A percentile compares a stretch with the other conserved stretches of the same genome.
Evolutionary conservation across 73 alveolate species (phyloP).

Genomic region (Halteria grandinella): DNA sequence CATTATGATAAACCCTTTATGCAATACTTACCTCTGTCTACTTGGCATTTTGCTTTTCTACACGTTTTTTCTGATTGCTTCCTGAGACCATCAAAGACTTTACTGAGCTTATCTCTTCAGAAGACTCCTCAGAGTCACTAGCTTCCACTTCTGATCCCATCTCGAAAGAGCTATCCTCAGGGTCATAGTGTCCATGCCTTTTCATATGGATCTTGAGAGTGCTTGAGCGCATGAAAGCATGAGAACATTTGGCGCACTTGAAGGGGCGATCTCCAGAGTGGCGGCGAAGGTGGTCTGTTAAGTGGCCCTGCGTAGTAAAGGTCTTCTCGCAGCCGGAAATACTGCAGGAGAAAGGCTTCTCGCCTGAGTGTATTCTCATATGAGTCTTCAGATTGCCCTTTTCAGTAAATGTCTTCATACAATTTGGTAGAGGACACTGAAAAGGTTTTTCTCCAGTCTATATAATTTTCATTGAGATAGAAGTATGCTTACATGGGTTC

Average conservation of each 20-base stretch:
- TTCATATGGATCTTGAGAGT: slow-evolving; percentile 63
- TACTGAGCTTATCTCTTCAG: no score
- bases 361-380: slow-evolving; percentile 86
- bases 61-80: no score
- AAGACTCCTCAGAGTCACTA: no score
- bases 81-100: no score
- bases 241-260: slow-evolving; percentile 25
- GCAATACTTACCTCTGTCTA: no score
- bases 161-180: no score
- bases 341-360: slow-evolving; percentile 82
- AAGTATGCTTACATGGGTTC: slow-evolving; percentile 46
- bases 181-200: no score
- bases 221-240: slow-evolving; percentile 54
- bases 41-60: no score
- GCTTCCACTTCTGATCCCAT: no score
- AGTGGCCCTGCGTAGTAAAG: slow-evolving; percentile 71
- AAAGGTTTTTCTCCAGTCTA: slow-evolving; percentile 78
- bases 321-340: slow-evolving; percentile 73
- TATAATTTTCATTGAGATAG: not conserved
- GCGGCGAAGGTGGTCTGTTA: slow-evolving; percentile 36
- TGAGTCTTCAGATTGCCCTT: slow-evolving; percentile 86
- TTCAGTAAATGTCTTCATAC: slow-evolving; percentile 78
- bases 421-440: slow-evolving; percentile 54
- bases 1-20: no score
- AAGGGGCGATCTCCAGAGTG: slow-evolving; percentile 58